phyloP scores from a whole-genome alignment of 139 green algal species.

The Haematococcus sp. region DNA sequence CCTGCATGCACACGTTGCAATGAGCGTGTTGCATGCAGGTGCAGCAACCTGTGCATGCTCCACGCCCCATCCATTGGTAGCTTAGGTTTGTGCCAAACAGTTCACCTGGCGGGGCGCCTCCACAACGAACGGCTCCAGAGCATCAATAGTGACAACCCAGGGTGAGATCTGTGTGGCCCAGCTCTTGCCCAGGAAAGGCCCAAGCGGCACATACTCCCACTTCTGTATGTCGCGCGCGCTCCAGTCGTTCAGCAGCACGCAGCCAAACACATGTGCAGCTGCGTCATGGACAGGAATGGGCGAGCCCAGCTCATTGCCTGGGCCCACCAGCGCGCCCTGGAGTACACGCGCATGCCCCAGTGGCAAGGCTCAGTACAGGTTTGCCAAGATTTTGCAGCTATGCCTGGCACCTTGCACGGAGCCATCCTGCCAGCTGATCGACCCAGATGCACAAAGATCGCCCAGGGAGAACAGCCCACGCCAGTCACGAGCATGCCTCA shows the following conservation, averaged over 20 bases:
- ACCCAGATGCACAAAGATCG: not conserved
- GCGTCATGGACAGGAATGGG: conserved; percentile 61
- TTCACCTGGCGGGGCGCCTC: conserved; percentile 55
- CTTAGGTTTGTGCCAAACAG: too few species aligned
- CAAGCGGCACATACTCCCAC: conserved; percentile 92
- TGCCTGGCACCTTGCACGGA: too few species aligned
- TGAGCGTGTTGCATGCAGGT: too few species aligned
- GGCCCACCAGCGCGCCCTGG: conserved; percentile 73
- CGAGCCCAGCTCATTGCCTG: conserved; percentile 73
- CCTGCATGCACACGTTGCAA: not conserved
- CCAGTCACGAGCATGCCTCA: not conserved
- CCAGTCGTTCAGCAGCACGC: conserved; percentile 95
- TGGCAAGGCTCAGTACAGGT: not conserved
- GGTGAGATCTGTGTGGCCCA: conserved; percentile 84
- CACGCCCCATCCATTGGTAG: too few species aligned
- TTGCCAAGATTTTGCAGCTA: conserved; percentile 4
- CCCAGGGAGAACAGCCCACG: not conserved
- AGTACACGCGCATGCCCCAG: not conserved
- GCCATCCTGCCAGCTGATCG: too few species aligned
- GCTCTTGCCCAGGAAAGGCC: conserved; percentile 93
- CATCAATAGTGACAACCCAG: conserved; percentile 90
- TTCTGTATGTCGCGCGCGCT: conserved; percentile 90
- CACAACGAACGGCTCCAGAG: conserved; percentile 78
- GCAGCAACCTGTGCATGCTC: too few species aligned
- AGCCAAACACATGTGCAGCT: conserved; percentile 81